Base-by-base conservation (phyloP, 805 yeast species). In the Candida odintsovae region DNA sequence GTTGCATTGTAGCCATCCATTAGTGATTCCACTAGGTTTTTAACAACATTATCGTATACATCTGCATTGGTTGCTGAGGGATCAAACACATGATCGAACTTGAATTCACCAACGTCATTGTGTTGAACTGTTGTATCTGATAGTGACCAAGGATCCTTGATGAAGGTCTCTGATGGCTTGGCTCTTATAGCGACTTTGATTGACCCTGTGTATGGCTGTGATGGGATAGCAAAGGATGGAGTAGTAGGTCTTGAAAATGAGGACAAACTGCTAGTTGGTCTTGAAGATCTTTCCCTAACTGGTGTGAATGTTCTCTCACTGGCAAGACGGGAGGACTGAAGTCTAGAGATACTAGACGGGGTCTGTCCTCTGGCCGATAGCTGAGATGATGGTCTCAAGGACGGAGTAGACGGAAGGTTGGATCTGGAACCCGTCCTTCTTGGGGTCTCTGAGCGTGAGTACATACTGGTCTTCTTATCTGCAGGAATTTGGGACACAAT, bases 1-100 rank as follows among this genome's bases (percentile, higher is more conserved):
- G 97, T 90, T 15, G 90, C 90, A 58, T 89, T 89, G 63, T 68
- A 90, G 0, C 96, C 97, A 15, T 81, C 82, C 55, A 74, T 73
- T 50, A 77, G 80, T 61, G 73, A 78, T 51, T 59, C 68, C 35
- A 74, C 81, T 63, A 75, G 73, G 31, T 71, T 78, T 54, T 59
- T 72, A 41, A 79, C 95, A 42, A 72, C 69, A 13, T 64, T 62
- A 18, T 67, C 67, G 62, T 87, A 92, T 2, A 92, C 86, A 19
- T 76, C 75, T 4, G 59, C 51, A 62, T 88, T 90, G 25, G 75
- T 60, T 8, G 69, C 60, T 3, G 67, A 56, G 0, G 85, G 80
- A 11, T 76, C 75, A 62, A 84, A 90, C 1, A 92, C 95, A 57
- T 84, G 77, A 63, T 92, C 97, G 59, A 86, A 90, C 23, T 68